phyloP scores from a whole-genome alignment of 164 flowering plant genomes.

The Nymphaea colorata region DNA sequence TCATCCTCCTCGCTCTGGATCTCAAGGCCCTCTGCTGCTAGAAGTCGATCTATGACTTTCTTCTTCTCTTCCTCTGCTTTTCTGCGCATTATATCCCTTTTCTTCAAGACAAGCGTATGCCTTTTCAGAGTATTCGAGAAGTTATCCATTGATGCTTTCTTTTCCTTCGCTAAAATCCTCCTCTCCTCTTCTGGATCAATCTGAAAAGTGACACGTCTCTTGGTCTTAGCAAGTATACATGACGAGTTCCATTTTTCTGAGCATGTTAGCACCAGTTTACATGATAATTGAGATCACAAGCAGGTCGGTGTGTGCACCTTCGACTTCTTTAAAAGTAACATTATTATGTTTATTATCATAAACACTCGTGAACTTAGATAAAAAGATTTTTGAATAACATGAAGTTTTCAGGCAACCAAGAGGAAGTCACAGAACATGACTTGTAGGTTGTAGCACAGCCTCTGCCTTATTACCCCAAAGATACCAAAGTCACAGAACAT shows the following conservation, averaged over 20 bases:
- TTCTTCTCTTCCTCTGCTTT: slow-evolving; percentile 78
- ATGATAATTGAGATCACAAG: too few relatives aligned
- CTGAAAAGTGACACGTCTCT: slow-evolving; percentile 17
- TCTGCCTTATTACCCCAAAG: too few relatives aligned
- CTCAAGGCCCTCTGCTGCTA: slow-evolving; percentile 93
- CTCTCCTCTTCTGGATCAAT: slow-evolving; percentile 90
- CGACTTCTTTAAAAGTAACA: too few relatives aligned
- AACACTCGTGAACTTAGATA: too few relatives aligned
- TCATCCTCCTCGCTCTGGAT: slow-evolving; percentile 59
- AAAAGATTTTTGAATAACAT: too few relatives aligned
- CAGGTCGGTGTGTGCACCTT: too few relatives aligned
- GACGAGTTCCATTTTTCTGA: background rate
- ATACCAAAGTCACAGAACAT: too few relatives aligned
- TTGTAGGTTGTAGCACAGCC: too few relatives aligned
- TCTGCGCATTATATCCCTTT: slow-evolving; percentile 75
- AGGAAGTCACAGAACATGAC: too few relatives aligned
- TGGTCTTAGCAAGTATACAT: background rate
- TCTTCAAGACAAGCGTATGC: slow-evolving; percentile 76
- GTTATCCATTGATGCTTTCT: slow-evolving; percentile 67
- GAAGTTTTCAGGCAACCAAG: too few relatives aligned
- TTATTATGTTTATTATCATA: too few relatives aligned
- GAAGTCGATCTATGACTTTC: slow-evolving; percentile 45
- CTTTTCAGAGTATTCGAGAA: slow-evolving; percentile 58
- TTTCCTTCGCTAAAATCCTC: slow-evolving; percentile 64
- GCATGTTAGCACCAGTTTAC: background rate